phyloP scores from a whole-genome alignment of 345 rosid genomes.

The Kandelia obovata region DNA sequence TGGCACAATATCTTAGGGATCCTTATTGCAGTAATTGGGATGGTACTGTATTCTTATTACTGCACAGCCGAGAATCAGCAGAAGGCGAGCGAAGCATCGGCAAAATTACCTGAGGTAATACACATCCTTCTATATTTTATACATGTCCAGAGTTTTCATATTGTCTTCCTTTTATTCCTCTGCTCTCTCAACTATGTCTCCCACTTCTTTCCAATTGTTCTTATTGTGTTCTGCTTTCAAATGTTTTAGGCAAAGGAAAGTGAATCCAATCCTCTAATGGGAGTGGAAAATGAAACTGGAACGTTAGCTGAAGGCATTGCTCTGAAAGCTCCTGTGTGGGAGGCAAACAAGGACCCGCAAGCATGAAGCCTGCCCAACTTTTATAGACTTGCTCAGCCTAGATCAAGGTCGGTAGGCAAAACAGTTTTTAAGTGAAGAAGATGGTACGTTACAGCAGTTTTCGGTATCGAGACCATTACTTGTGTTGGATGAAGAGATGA shows the following conservation, averaged over 20 bases:
- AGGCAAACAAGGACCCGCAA: conserved; percentile 82
- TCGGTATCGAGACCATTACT: conserved; percentile 19
- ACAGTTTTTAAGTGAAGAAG: conserved; percentile 42
- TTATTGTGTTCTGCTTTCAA: conserved; percentile 6
- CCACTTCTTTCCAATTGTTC: background rate
- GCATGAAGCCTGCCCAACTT: conserved; percentile 41
- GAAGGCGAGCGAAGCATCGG: conserved; percentile 61
- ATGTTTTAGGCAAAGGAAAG: conserved; percentile 62
- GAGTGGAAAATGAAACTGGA: conserved; percentile 71
- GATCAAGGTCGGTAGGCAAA: conserved; percentile 21
- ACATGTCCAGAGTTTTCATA: background rate
- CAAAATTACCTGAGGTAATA: conserved; percentile 74
- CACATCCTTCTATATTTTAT: background rate
- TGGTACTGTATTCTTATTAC: conserved; percentile 88
- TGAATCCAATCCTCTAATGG: conserved; percentile 76
- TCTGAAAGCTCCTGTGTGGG: conserved; percentile 69
- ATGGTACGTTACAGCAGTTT: conserved; percentile 32
- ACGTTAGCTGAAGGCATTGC: conserved; percentile 49
- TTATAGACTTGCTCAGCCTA: conserved; percentile 14
- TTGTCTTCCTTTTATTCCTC: background rate
- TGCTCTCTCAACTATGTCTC: background rate
- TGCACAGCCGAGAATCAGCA: conserved; percentile 78
- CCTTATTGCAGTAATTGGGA: conserved; percentile 83
- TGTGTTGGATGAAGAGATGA: conserved; percentile 20
- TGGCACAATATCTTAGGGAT: conserved; percentile 98